phyloP scores from a whole-genome alignment of 257 asterid species.

The Paraleonurus japonicus region DNA sequence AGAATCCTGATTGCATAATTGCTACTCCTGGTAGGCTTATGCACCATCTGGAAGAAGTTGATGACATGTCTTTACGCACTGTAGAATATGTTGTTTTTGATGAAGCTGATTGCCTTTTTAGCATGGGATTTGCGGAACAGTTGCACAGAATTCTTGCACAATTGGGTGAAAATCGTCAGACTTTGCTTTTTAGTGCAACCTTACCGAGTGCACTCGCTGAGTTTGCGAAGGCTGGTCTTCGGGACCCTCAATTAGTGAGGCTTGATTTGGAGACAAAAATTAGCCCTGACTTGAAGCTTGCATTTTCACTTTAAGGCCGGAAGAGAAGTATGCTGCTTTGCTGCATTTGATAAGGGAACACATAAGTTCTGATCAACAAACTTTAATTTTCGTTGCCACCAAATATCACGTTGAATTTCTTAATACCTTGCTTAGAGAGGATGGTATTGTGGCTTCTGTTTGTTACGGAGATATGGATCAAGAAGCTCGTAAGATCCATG shows the following conservation, averaged over 20 bases:
- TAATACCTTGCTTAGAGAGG: slow-evolving; percentile 57
- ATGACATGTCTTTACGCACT: slow-evolving; percentile 85
- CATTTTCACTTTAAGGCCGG: slow-evolving; percentile 83
- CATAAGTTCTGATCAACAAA: slow-evolving; percentile 65
- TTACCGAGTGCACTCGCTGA: slow-evolving; percentile 95
- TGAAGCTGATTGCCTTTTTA: slow-evolving; percentile 94
- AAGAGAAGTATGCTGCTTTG: slow-evolving; percentile 81
- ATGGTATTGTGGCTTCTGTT: slow-evolving; percentile 82
- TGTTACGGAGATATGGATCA: slow-evolving; percentile 99
- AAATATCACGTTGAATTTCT: slow-evolving; percentile 93
- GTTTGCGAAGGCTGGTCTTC: slow-evolving; percentile 95
- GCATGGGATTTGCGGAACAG: slow-evolving; percentile 95
- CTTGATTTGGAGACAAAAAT: slow-evolving; percentile 93
- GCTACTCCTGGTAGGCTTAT: slow-evolving; percentile 97
- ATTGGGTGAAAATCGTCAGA: slow-evolving; percentile 86
- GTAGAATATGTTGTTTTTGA: slow-evolving; percentile 94
- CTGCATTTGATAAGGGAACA: slow-evolving; percentile 83
- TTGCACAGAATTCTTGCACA: slow-evolving; percentile 67
- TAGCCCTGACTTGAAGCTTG: slow-evolving; percentile 80
- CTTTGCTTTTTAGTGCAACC: slow-evolving; percentile 93
- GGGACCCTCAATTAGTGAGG: slow-evolving; percentile 90
- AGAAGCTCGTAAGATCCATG: slow-evolving; percentile 82
- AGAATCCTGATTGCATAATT: slow-evolving; percentile 82
- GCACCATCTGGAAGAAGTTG: slow-evolving; percentile 92
- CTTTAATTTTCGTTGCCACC: slow-evolving; percentile 82